Conservation (phyloP, 2,329 filamentous ascomycete species). For the Metarhizium rileyi region DNA sequence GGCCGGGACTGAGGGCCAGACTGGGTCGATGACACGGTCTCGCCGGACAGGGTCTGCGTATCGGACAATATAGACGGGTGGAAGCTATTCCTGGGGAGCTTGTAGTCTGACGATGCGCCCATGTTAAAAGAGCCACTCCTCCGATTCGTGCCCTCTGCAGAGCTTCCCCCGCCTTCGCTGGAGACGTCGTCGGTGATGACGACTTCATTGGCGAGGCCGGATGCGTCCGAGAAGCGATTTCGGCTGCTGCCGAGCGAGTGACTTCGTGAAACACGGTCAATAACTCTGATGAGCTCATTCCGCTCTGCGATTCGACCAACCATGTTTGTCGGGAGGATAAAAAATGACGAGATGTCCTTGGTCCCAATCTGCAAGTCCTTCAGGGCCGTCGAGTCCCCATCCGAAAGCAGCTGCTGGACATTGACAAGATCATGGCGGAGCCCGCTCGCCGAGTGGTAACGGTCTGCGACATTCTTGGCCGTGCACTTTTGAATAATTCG, state of each 20-base stretch:
- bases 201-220: slow-evolving; percentile 41
- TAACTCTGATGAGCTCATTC: slow-evolving; percentile 58
- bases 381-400: slow-evolving; percentile 63
- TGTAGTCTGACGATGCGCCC: slow-evolving; percentile 32
- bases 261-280: slow-evolving; percentile 64
- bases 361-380: slow-evolving; percentile 66
- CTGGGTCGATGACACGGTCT: slow-evolving; percentile 37
- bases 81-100: slow-evolving; percentile 25
- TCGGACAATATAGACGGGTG: slow-evolving; percentile 34
- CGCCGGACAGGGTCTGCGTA: slow-evolving; percentile 29
- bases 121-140: slow-evolving; percentile 41
- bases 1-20: slow-evolving; percentile 29
- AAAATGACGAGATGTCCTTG: slow-evolving; percentile 88
- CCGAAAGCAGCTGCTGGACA: slow-evolving; percentile 63
- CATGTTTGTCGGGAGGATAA: slow-evolving; percentile 72
- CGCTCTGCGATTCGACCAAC: slow-evolving; percentile 71
- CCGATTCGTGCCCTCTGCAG: slow-evolving; percentile 40
- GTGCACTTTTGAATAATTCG: slow-evolving; percentile 87
- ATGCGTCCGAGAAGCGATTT: slow-evolving; percentile 43
- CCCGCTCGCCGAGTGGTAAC: slow-evolving; percentile 83
- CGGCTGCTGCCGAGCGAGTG: slow-evolving; percentile 41
- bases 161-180: slow-evolving; percentile 48
- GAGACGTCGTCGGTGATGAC: slow-evolving; percentile 42
- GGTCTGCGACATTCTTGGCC: slow-evolving; percentile 74
- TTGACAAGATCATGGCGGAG: slow-evolving; percentile 70